Base-by-base conservation (phyloP, 1,139 yeast genomes). In the Pneumocystis oryctolagi region DNA sequence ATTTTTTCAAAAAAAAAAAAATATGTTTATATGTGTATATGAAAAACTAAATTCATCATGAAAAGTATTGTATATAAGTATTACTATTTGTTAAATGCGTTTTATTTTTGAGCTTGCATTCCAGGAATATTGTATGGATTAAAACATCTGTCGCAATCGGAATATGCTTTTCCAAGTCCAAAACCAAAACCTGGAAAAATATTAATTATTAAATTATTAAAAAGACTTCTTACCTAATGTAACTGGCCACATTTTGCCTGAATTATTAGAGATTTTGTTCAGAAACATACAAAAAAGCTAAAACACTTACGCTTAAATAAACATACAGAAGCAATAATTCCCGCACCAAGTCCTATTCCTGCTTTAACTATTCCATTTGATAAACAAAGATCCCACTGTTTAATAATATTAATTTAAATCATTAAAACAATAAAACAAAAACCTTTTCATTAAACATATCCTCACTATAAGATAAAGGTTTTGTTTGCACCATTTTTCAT, bases 291-390 rank as follows among this genome's bases (percentile, higher is more conserved):
- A 32, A 31, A 57, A 25, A 30, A 30, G 14, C 18, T 9, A 31
- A 25, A 18, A 16, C 14, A 25, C 31, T 5, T 59, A 63, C 97
- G 88, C 75, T 81, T 87, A 80, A 92, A 92, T 64, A 92, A 76
- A 67, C 94, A 77, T 61, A 90, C 95, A n/a, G 96, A 88, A 55
- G 95, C 87, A 65, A 90, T 81, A 60, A 94, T 96, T 76, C 99
- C 99, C 61, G 87, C 95, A 67, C 97, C 97, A 69, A 94, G 85
- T 63, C 99, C 98, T 69, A 94, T 81, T n/a, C 97, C 96, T 71
- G 97, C 86, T 77, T 92, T 92, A 70, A 94, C 95, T 70, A 94
- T 79, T 67, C 94, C 84, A 78, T 94, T 94, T 67, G 98, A 89
- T 72, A 94, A 80, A 64, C 90, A 97, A 68, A 90, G 89, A 74